phyloP scores from a whole-genome alignment of 78 protist genomes.

The Pelomyxa schiedti region DNA sequence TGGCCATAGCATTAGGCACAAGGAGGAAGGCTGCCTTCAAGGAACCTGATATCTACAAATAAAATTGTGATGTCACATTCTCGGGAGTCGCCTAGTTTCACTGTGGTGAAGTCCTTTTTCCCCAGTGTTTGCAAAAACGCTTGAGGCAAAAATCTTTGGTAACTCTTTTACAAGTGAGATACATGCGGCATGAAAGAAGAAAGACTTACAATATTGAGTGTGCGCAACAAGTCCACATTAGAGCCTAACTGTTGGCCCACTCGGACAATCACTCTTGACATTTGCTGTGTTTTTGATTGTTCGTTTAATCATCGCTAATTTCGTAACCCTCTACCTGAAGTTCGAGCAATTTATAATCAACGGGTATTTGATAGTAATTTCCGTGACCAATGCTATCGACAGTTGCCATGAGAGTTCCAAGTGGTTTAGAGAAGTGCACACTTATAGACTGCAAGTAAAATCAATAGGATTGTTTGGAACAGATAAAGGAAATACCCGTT shows the following conservation, averaged over 20 bases:
- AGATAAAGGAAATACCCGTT: background rate
- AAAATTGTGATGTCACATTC: background rate
- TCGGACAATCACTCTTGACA: too few species aligned
- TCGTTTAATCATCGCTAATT: background rate
- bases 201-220: background rate
- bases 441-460: background rate
- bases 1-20: too few species aligned
- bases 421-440: too few species aligned
- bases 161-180: background rate
- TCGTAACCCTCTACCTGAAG: background rate
- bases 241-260: too few species aligned
- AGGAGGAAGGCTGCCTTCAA: background rate
- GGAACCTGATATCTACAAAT: background rate
- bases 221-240: background rate
- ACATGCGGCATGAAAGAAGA: background rate
- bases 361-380: too few species aligned
- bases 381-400: too few species aligned
- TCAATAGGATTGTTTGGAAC: background rate
- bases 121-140: background rate
- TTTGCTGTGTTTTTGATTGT: too few species aligned
- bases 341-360: background rate
- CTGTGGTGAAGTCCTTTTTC: background rate
- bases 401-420: too few species aligned
- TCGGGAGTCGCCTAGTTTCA: background rate
- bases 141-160: background rate